These are phyloP conservation scores for Malassezia pachydermatis DNA, from an alignment of 1,284 basidiomycete species.

Conservation along the genomic window DNA sequence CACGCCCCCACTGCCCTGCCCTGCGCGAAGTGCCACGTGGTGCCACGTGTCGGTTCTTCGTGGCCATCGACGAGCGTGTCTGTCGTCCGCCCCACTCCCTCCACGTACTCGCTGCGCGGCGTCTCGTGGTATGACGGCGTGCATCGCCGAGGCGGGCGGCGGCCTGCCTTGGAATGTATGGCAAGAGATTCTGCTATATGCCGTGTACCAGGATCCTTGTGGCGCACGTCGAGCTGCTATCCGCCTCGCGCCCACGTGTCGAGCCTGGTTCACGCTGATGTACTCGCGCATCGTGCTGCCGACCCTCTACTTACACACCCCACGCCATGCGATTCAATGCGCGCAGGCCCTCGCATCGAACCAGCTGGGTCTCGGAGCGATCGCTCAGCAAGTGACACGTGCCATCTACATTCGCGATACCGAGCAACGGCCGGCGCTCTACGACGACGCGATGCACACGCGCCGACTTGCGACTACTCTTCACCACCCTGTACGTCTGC, in stretches of 20 bases:
- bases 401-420: background rate
- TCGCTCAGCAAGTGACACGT: background rate
- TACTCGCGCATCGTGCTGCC: slow-evolving; percentile 4
- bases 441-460: background rate
- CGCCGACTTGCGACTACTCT: background rate
- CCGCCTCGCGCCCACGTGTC: slow-evolving; percentile 7
- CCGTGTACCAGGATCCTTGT: background rate
- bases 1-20: background rate
- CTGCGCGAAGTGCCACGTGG: slow-evolving; percentile 4
- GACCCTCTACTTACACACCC: background rate
- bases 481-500: background rate
- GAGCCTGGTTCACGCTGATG: slow-evolving; percentile 3
- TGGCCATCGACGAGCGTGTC: no score
- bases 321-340: background rate
- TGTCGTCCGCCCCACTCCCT: background rate
- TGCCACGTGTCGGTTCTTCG: no score
- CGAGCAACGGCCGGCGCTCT: background rate
- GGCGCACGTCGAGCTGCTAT: background rate
- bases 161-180: slow-evolving; percentile 1
- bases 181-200: background rate
- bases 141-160: background rate
- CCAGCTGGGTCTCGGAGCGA: background rate
- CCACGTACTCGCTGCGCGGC: background rate
- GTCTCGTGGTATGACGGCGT: background rate
- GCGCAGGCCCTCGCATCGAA: background rate